Base-by-base conservation (phyloP, 2,329 filamentous ascomycete species). In the Fusarium paranaense region DNA sequence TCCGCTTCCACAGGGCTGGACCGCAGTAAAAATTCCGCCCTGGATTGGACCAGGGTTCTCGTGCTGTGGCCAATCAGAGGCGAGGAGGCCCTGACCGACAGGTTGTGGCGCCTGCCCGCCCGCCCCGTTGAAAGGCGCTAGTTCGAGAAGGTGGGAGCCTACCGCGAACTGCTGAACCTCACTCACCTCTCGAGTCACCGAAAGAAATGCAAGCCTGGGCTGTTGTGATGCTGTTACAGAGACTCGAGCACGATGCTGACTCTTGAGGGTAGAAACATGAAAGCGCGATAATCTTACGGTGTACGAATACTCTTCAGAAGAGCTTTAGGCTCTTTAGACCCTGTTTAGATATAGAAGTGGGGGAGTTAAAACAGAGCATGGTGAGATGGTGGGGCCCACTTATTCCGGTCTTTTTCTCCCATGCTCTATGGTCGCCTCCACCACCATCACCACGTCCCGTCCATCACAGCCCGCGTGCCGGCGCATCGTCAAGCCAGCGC, bases 1-100 rank as follows among this genome's bases (percentile, higher is more conserved):
- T 72, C 72, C 71, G 71, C 68, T 69, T 47, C 47, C 69, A 57
- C 72, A 74, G 69, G 72, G 72, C 72, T 74, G 69, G 71, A 54
- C 60, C 69, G 52, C 62, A 67, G 59, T 37, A 60, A 72, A 70
- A 75, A 62, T 32, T 57, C 62, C 56, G 72, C 61, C 64, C 66
- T 73, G 50, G 65, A 57, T 62, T 66, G 58, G 58, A 30, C 37
- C 25, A 33, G 54, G 40, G 22, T 6, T 9, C 3, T 42, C 5
- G 11, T 6, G 30, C 25, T n/a, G 4, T 20, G 25, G 16, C 72
- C 72, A 74, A 74, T 74, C 50, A 73, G 5, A 18, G 3, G 1
- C 7, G 22, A 5, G 37, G n/a, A 47, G 30, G 40, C 57, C 72
- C 72, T 74, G 72, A 62, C 25, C 33, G 54, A 27, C 35, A 60